Percentiles rank a stretch among this genome's conserved stretches.
These are phyloP conservation scores for Phytophthora pisi DNA, from an alignment of 352 stramenopile species.

Conservation along the genomic window DNA sequence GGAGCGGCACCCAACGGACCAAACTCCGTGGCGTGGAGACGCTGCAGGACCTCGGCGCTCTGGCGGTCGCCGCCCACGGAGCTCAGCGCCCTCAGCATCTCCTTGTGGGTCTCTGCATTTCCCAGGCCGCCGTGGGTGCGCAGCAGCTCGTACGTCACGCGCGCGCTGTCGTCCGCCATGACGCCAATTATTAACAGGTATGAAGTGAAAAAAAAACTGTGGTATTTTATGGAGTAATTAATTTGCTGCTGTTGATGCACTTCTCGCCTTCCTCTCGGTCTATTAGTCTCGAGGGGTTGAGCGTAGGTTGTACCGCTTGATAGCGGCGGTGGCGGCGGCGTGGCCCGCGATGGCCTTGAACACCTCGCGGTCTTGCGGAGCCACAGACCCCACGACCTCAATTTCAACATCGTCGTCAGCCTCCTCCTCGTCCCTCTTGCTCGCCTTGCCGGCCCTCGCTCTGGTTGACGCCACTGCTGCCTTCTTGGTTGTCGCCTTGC, in stretches of 20 bases:
- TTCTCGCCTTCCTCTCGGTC: background rate
- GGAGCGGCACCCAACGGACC: constrained; percentile 31
- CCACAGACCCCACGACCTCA: constrained; percentile 15
- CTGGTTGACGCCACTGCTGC: constrained; percentile 9
- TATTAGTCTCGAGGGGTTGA: constrained; percentile 20
- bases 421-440: constrained; percentile 23
- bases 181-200: background rate
- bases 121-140: constrained; percentile 27
- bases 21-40: constrained; percentile 50
- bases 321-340: constrained; percentile 61
- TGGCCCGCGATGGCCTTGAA: constrained; percentile 62
- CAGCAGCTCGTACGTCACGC: constrained; percentile 41
- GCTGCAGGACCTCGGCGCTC: constrained; percentile 42
- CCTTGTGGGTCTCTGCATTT: constrained; percentile 38
- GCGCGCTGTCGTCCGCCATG: constrained; percentile 24
- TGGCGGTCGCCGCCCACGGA: constrained; percentile 25
- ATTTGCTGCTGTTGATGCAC: background rate
- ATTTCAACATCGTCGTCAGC: constrained; percentile 16
- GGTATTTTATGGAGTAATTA: background rate
- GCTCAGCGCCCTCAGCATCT: constrained; percentile 49
- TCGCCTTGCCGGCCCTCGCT: constrained; percentile 14
- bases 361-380: constrained; percentile 55
- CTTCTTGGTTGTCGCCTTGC: constrained; percentile 19
- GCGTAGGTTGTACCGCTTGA: constrained; percentile 61
- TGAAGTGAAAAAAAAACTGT: constrained; percentile 14